These are phyloP conservation scores for Colletotrichum acutatum DNA, from an alignment of 2,329 filamentous ascomycete genomes.

Conservation along the genomic window DNA sequence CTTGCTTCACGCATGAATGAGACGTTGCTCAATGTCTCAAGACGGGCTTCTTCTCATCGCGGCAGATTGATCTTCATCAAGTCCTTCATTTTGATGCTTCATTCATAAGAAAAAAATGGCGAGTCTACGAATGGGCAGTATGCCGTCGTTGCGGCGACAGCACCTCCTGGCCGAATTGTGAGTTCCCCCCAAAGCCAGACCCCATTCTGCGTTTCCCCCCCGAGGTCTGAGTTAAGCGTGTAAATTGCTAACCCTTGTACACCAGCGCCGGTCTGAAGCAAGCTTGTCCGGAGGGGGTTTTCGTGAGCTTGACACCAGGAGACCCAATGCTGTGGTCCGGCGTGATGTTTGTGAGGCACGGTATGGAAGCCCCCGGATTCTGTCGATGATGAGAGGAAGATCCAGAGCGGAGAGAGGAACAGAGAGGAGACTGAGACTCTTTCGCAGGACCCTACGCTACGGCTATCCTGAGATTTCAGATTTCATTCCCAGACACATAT, in stretches of 20 bases:
- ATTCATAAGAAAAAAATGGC: slow-evolving; percentile 49
- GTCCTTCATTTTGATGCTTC: not conserved
- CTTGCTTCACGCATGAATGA: slow-evolving; percentile 31
- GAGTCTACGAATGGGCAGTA: slow-evolving; percentile 53
- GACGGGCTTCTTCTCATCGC: not conserved
- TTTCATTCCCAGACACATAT: slow-evolving; percentile 86
- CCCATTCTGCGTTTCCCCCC: not conserved
- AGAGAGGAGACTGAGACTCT: slow-evolving; percentile 14
- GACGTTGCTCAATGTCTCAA: slow-evolving; percentile 25
- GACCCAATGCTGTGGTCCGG: slow-evolving; percentile 88
- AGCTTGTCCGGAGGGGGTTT: slow-evolving; percentile 86
- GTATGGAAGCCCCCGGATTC: slow-evolving; percentile 56
- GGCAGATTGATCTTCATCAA: slow-evolving; percentile 20
- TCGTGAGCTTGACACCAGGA: slow-evolving; percentile 84
- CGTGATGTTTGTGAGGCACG: slow-evolving; percentile 91
- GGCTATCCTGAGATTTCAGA: slow-evolving; percentile 88
- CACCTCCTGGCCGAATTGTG: slow-evolving; percentile 87
- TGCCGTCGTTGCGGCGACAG: slow-evolving; percentile 74
- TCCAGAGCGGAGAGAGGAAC: not conserved
- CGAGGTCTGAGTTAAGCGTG: slow-evolving; percentile 40
- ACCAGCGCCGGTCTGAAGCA: slow-evolving; percentile 81
- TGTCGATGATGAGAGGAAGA: not conserved
- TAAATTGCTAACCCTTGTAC: slow-evolving; percentile 12
- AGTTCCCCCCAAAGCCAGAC: slow-evolving; percentile 2
- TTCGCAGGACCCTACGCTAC: slow-evolving; percentile 84